Percentiles rank a stretch among this genome's conserved stretches.
Evolutionary conservation across 2,329 filamentous ascomycete species (phyloP).

Genomic region (Xylariomycetidae sp.): DNA sequence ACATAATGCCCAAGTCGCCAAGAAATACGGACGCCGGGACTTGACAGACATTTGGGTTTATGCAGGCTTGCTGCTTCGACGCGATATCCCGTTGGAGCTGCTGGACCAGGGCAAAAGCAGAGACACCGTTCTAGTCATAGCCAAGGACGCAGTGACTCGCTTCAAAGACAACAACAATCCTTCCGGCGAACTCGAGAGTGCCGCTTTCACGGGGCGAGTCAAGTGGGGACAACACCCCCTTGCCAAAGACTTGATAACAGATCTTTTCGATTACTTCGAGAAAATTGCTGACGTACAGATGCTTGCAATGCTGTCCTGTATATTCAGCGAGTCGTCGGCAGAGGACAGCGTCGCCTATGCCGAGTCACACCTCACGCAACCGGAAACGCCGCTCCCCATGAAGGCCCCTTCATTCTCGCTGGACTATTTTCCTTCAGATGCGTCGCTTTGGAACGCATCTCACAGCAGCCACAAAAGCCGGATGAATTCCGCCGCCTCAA

Average conservation of each 20-base stretch:
- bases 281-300: constrained; percentile 59
- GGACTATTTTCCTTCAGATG: constrained; percentile 59
- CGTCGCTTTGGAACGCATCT: constrained; percentile 38
- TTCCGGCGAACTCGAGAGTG: constrained; percentile 11
- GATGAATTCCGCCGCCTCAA: constrained; percentile 49
- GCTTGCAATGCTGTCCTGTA: constrained; percentile 65
- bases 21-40: constrained; percentile 63
- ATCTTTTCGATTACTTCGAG: constrained; percentile 61
- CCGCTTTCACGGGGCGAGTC: constrained; percentile 49
- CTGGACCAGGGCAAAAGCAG: constrained; percentile 47
- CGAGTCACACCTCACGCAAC: constrained; percentile 49
- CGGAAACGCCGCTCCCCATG: constrained; percentile 57
- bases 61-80: constrained; percentile 67
- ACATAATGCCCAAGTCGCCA: constrained; percentile 75
- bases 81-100: constrained; percentile 66
- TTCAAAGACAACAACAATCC: constrained; percentile 19
- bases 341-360: constrained; percentile 52
- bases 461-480: constrained; percentile 45
- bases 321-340: constrained; percentile 56
- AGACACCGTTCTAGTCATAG: constrained; percentile 63
- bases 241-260: constrained; percentile 53
- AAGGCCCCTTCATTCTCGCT: constrained; percentile 62
- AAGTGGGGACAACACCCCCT: constrained; percentile 64
- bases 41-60: constrained; percentile 81
- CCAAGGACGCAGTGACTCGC: constrained; percentile 52